Evolutionary conservation across 305 asterid genomes (phyloP).

Genomic region (Fraxinus paxiana): DNA sequence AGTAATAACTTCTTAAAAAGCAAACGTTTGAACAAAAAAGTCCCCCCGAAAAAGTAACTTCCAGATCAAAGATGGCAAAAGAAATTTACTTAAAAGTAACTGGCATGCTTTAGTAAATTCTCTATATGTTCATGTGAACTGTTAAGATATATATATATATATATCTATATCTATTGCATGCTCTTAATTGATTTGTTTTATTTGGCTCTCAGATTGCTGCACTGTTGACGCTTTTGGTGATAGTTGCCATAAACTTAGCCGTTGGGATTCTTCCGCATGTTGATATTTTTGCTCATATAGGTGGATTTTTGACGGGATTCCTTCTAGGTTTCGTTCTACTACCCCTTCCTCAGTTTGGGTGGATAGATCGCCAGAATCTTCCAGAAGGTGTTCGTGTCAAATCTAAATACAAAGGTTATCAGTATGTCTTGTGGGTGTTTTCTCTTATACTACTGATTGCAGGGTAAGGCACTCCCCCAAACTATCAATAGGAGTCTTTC

Average conservation of each 20-base stretch:
- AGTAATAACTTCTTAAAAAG: background rate
- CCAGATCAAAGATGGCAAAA: background rate
- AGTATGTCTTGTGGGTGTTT: conserved; percentile 50
- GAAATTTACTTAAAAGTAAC: background rate
- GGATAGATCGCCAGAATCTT: conserved; percentile 56
- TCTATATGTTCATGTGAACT: background rate
- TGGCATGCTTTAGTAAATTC: background rate
- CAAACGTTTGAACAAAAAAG: background rate
- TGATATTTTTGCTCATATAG: conserved; percentile 78
- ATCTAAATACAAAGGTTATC: conserved; percentile 65
- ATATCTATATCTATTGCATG: background rate
- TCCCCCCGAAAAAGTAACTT: background rate
- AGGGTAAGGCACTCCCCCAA: conserved; percentile 45
- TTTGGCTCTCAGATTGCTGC: conserved; percentile 56
- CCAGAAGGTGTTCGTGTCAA: conserved; percentile 47
- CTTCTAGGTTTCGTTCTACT: conserved; percentile 72
- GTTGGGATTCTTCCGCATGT: conserved; percentile 82
- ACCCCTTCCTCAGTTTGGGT: conserved; percentile 81
- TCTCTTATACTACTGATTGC: conserved; percentile 54
- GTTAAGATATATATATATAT: background rate
- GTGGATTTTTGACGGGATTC: conserved; percentile 77
- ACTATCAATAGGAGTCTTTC: background rate
- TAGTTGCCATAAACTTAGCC: conserved; percentile 58
- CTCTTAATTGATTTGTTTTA: background rate
- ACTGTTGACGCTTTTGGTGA: conserved; percentile 56